phyloP scores from a whole-genome alignment of 176 grass and related monocot genomes.

The Guadua angustifolia region DNA sequence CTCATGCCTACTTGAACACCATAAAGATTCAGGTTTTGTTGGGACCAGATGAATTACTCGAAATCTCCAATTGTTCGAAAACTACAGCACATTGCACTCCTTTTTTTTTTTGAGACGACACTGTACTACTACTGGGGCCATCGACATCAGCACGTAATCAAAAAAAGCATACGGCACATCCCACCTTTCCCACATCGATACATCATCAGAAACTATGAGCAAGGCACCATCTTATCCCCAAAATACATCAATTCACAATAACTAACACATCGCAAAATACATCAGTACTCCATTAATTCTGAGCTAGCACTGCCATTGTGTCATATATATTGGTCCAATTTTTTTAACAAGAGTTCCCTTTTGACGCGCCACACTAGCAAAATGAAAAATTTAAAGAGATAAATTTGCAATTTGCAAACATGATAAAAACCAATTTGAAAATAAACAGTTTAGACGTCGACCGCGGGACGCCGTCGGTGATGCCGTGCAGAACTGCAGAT shows the following conservation, averaged over 20 bases:
- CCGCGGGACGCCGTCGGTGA: too few relatives aligned
- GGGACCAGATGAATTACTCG: neutral
- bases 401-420: neutral
- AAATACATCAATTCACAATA: neutral
- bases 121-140: neutral
- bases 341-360: neutral
- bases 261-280: neutral
- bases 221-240: slow-evolving; percentile 16
- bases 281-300: slow-evolving; percentile 13
- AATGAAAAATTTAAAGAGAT: neutral
- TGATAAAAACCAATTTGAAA: neutral
- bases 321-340: neutral
- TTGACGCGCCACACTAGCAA: neutral
- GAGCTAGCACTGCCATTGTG: neutral
- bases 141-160: neutral
- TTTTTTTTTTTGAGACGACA: too few relatives aligned
- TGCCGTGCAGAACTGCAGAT: too few relatives aligned
- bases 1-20: neutral
- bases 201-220: neutral
- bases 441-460: neutral
- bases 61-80: neutral
- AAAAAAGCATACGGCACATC: neutral
- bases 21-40: slow-evolving; percentile 1
- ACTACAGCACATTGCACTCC: neutral
- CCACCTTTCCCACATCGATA: neutral